These are phyloP conservation scores for Hypocreales sp. DNA, from an alignment of 2,329 filamentous ascomycete species.

Conservation along the genomic window DNA sequence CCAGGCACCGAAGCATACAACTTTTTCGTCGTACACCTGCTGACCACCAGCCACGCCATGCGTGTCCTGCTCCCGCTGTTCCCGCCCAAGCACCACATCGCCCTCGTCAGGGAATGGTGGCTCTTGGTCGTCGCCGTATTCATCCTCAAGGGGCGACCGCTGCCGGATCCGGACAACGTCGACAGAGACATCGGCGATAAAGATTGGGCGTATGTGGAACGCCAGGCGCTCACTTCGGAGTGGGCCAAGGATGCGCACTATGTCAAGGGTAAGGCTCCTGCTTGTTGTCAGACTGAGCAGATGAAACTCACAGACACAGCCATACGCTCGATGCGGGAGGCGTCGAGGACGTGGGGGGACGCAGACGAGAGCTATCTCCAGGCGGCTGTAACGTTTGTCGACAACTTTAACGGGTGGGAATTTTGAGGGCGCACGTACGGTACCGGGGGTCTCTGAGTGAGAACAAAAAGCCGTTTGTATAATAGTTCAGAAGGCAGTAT, in stretches of 20 bases:
- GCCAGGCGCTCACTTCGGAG: slow-evolving; percentile 52
- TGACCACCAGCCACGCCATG: slow-evolving; percentile 78
- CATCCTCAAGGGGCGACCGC: slow-evolving; percentile 57
- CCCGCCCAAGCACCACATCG: slow-evolving; percentile 55
- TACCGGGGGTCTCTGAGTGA: too few relatives aligned
- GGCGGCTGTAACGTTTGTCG: slow-evolving; percentile 55
- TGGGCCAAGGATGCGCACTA: slow-evolving; percentile 66
- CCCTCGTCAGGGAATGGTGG: slow-evolving; percentile 78
- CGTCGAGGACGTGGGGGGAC: slow-evolving; percentile 60
- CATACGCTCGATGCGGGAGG: slow-evolving; percentile 59
- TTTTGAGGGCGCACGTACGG: too few relatives aligned
- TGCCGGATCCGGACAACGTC: slow-evolving; percentile 51
- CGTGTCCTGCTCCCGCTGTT: slow-evolving; percentile 71
- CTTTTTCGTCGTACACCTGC: slow-evolving; percentile 67
- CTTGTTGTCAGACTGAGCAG: not conserved
- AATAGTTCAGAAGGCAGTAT: too few relatives aligned
- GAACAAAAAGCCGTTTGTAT: too few relatives aligned
- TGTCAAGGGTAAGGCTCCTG: slow-evolving; percentile 50
- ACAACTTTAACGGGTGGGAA: slow-evolving; percentile 57
- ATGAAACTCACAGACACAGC: slow-evolving; percentile 23
- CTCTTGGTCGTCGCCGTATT: slow-evolving; percentile 67
- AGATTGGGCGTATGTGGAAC: slow-evolving; percentile 63
- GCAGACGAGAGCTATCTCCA: slow-evolving; percentile 48
- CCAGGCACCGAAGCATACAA: slow-evolving; percentile 53
- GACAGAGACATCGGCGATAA: slow-evolving; percentile 42